Evolutionary conservation across 2,329 filamentous ascomycete genomes (phyloP), one percentile per base, ranked within the genome.

Genomic region (Scytalidium sp.): DNA sequence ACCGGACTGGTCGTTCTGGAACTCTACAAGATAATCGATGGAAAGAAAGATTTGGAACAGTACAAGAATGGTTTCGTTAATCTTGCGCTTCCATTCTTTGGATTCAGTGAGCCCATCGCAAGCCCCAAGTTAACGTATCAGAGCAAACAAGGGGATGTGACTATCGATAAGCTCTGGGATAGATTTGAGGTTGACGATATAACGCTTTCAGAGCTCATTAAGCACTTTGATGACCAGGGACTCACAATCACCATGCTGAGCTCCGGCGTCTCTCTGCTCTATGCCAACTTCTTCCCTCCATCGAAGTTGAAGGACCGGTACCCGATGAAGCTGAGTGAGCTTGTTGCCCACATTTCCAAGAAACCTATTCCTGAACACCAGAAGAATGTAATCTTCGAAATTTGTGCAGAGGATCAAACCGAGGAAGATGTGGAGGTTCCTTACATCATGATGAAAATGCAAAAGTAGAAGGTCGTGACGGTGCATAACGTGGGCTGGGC

Each of bases 31-130:
- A 82, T 99, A 56, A 78, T 99, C 42, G 94, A 97, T 64, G 93
- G 91, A 65, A 97, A 99, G 78, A 83, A 80, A n/a, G 90, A 97
- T 60, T 87, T 97, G 57, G 94, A 97, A 73, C 89, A 97, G 72
- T 99, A 95, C 84, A 97, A 97, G 82, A 99, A 99, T 66, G 94
- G 94, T 15, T 99, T 99, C 70, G 80, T 97, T 72, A 99, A 99
- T 73, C 74, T 99, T 59, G 94, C 94, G 1, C 75, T 99, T 56
- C 94, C 94, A 1, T 97, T 99, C 80, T 96, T 99, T 61, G 93
- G 93, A 36, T 99, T 99, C 80, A 96, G 90, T 64, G 94, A 99
- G 73, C 94, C 94, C 2, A 95, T 99, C 61, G 85, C 85, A 4
- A 96, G 90, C 60, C 90, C 92, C 23, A 97, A 97, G 80, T 89